Conservation (phyloP, 1,284 basidiomycete species). For the Pholiota adiposa region DNA sequence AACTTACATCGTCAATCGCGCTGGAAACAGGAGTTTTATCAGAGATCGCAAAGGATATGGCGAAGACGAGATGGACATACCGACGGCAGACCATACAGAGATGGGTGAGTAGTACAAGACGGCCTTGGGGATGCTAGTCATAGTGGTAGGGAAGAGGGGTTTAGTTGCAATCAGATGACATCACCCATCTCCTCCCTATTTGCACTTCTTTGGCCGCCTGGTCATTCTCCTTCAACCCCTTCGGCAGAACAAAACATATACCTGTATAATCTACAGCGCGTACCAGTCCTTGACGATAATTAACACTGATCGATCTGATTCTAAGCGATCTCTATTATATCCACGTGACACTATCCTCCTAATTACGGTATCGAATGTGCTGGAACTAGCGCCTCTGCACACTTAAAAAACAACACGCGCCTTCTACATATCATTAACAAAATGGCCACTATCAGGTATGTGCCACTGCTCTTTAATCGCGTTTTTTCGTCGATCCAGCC, state of each 20-base stretch:
- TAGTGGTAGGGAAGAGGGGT: constrained; percentile 19
- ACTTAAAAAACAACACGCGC: constrained; percentile 1
- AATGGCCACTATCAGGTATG: constrained; percentile 51
- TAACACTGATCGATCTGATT: no score
- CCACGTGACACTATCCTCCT: constrained; percentile 18
- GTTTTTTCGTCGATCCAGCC: neutral
- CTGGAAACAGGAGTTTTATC: constrained; percentile 29
- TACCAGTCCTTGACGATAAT: no score
- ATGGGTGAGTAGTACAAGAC: constrained; percentile 58
- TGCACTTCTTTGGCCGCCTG: constrained; percentile 20
- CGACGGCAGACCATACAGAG: constrained; percentile 66
- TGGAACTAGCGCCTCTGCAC: constrained; percentile 23
- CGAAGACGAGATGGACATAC: constrained; percentile 39
- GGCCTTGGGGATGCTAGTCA: constrained; percentile 55
- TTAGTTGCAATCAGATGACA: constrained; percentile 28
- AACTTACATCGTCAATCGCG: constrained; percentile 51
- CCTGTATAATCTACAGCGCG: neutral
- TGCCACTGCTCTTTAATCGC: neutral
- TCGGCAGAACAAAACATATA: no score
- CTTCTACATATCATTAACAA: constrained; percentile 5
- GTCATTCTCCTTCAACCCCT: neutral
- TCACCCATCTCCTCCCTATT: constrained; percentile 16
- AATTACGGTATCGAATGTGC: constrained; percentile 32
- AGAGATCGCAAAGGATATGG: neutral
- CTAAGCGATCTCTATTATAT: no score